Percentiles rank a stretch among this genome's conserved stretches.
These are phyloP conservation scores for Pleurotus citrinopileatus DNA, from an alignment of 768 basidiomycete genomes.

Conservation along the genomic window DNA sequence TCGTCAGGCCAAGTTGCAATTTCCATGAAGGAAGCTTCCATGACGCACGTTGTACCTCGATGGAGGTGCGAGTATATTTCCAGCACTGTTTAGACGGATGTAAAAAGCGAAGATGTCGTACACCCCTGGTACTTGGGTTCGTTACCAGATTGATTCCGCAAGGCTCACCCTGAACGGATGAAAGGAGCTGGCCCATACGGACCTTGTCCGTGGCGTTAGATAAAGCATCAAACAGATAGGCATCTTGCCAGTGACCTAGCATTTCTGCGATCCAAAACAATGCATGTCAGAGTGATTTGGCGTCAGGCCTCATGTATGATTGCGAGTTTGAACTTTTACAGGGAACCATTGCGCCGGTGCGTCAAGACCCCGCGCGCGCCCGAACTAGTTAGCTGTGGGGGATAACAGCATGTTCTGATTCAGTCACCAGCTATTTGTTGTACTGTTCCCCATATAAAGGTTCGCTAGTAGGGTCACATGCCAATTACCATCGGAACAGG, in stretches of 20 bases:
- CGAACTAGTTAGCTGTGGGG: constrained; percentile 3
- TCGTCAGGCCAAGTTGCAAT: not conserved
- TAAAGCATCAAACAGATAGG: constrained; percentile 8
- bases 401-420: constrained; percentile 3
- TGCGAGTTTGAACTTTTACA: constrained; percentile 1
- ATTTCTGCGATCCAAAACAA: constrained; percentile 1
- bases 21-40: not conserved
- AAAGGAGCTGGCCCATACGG: constrained; percentile 6
- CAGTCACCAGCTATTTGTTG: constrained; percentile 2
- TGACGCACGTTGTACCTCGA: constrained; percentile 7
- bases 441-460: constrained; percentile 6
- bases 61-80: not conserved
- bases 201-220: constrained; percentile 9
- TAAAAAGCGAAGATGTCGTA: not conserved
- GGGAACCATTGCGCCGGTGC: not conserved
- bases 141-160: constrained; percentile 6
- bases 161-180: constrained; percentile 1
- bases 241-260: not conserved
- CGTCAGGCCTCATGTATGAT: not conserved
- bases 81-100: constrained; percentile 1
- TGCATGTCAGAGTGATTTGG: not conserved
- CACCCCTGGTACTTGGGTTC: not conserved
- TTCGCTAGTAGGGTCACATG: constrained; percentile 9
- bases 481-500: constrained; percentile 8
- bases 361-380: constrained; percentile 5